Conservation (phyloP, 345 rosid genomes). For the Brassica carinata region DNA sequence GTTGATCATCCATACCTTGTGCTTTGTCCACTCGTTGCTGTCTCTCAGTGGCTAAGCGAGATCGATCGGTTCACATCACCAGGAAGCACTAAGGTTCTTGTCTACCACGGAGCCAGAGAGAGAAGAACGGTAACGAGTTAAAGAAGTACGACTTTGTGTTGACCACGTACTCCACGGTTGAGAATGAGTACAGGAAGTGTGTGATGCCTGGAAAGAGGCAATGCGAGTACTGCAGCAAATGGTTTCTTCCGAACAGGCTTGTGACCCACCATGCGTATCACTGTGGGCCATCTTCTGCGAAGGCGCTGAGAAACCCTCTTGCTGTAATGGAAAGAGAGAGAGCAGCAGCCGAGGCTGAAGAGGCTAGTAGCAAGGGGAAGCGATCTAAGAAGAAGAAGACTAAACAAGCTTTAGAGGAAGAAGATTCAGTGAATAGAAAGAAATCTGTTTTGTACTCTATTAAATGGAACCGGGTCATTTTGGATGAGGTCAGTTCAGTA, state of each 20-base stretch:
- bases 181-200: conserved; percentile 60
- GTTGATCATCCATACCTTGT: conserved; percentile 99
- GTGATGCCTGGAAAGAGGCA: conserved; percentile 68
- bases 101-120: conserved; percentile 84
- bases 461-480: conserved; percentile 80
- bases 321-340: conserved; percentile 27
- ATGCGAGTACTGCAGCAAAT: conserved; percentile 68
- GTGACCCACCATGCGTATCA: conserved; percentile 55
- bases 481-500: conserved; percentile 84
- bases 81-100: conserved; percentile 79
- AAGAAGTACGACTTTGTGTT: conserved; percentile 76
- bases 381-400: conserved; percentile 39
- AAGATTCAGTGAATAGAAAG: conserved; percentile 34
- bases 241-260: conserved; percentile 54
- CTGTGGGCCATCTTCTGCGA: conserved; percentile 79
- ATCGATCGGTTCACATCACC: conserved; percentile 67
- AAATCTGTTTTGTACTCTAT: conserved; percentile 74
- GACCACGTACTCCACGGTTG: conserved; percentile 83
- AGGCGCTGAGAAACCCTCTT: conserved; percentile 38
- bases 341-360: conserved; percentile 27
- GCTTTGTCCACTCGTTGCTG: conserved; percentile 89
- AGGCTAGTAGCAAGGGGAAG: conserved; percentile 37
- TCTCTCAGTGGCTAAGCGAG: conserved; percentile 86
- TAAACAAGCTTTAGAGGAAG: conserved; percentile 34
- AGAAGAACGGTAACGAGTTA: conserved; percentile 52